Conservation (phyloP, 495 filamentous ascomycete genomes). For the Bryoglossum gracile region DNA sequence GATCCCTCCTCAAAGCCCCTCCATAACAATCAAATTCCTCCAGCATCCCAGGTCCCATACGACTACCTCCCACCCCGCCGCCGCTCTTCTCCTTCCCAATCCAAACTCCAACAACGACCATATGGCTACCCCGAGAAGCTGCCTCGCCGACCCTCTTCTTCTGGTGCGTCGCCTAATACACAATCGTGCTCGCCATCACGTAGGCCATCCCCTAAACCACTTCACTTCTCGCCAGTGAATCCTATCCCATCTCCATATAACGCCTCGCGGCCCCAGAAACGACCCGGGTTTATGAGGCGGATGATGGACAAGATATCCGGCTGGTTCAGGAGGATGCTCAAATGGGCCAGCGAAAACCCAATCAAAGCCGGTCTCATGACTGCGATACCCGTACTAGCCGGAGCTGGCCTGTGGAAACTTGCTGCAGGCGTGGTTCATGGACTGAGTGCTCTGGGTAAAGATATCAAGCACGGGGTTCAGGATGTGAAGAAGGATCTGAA, state of each 20-base stretch:
- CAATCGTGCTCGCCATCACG: not conserved
- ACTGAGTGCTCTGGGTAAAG: not conserved
- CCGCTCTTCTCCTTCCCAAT: slow-evolving; percentile 7
- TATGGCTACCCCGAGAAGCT: not conserved
- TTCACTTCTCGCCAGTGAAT: slow-evolving; percentile 20
- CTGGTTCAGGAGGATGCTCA: slow-evolving; percentile 3
- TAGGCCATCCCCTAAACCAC: not conserved
- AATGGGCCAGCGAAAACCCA: slow-evolving; percentile 16
- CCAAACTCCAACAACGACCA: not conserved
- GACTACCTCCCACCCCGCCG: slow-evolving; percentile 5
- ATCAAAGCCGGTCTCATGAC: slow-evolving; percentile 17
- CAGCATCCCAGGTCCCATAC: not conserved
- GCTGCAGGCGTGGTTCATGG: not conserved
- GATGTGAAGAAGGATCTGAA: not conserved
- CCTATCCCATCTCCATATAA: slow-evolving; percentile 13
- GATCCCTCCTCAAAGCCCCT: slow-evolving; percentile 1
- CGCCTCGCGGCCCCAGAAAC: slow-evolving; percentile 10
- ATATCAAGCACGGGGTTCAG: not conserved
- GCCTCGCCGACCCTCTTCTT: slow-evolving; percentile 2
- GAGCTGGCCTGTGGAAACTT: not conserved
- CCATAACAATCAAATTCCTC: not conserved
- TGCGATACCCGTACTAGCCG: slow-evolving; percentile 10
- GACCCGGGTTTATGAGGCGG: slow-evolving; percentile 12
- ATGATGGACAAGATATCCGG: slow-evolving; percentile 13
- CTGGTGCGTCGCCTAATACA: slow-evolving; percentile 4